phyloP scores from a whole-genome alignment of 2,329 filamentous ascomycete genomes.

The Pseudocercospora crystallina region DNA sequence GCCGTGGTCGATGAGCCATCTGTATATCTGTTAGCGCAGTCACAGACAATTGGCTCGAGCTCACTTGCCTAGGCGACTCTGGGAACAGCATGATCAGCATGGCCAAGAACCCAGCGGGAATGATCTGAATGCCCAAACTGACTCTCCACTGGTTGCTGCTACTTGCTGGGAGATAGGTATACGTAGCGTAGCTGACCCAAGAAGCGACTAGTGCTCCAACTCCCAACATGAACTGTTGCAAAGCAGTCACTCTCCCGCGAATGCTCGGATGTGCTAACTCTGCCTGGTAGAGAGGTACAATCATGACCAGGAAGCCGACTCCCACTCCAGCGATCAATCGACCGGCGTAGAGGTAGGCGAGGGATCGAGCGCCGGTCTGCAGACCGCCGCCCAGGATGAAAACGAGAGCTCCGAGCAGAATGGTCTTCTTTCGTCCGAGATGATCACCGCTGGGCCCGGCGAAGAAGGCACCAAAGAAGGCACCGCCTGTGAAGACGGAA shows the following conservation, averaged over 20 bases:
- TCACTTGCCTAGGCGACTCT: constrained; percentile 49
- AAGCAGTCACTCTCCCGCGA: constrained; percentile 69
- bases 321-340: constrained; percentile 48
- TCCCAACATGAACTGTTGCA: constrained; percentile 82
- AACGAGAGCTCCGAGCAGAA: constrained; percentile 67
- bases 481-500: constrained; percentile 73
- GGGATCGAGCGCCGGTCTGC: constrained; percentile 64
- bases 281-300: constrained; percentile 72
- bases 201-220: constrained; percentile 70
- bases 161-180: constrained; percentile 49
- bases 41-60: constrained; percentile 34
- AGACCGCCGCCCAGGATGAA: constrained; percentile 72
- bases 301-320: constrained; percentile 63
- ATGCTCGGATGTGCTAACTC: constrained; percentile 78
- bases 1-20: constrained; percentile 73
- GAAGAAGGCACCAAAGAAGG: constrained; percentile 66
- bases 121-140: constrained; percentile 67
- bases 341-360: constrained; percentile 67
- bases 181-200: constrained; percentile 69
- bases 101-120: constrained; percentile 65
- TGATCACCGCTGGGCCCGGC: constrained; percentile 64
- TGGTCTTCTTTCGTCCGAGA: constrained; percentile 69
- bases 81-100: constrained; percentile 71
- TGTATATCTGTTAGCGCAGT: constrained; percentile 26
- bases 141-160: constrained; percentile 61